Evolutionary conservation across 228 moss, liverwort and hornwort genomes (phyloP).

Genomic region (Sphagnum magellanicum): DNA sequence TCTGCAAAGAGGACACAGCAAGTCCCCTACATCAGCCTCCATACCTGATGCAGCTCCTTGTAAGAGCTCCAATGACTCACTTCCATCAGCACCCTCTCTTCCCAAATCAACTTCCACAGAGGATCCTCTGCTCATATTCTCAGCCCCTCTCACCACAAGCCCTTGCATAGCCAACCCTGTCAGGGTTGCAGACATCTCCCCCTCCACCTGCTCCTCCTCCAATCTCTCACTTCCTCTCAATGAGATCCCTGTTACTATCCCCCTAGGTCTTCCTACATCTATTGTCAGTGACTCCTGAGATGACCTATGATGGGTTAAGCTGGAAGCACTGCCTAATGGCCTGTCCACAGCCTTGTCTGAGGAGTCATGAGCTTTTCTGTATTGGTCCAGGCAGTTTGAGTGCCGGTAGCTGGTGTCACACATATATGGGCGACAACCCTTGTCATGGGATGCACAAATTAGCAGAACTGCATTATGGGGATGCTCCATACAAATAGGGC

Average conservation of each 20-base stretch:
- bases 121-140: slow-evolving; percentile 7
- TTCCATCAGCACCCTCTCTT: slow-evolving; percentile 33
- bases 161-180: background rate
- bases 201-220: too few relatives aligned
- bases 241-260: too few relatives aligned
- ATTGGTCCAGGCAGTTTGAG: slow-evolving; percentile 97
- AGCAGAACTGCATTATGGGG: slow-evolving; percentile 94
- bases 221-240: too few relatives aligned
- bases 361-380: slow-evolving; percentile 74
- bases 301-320: too few relatives aligned
- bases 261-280: too few relatives aligned
- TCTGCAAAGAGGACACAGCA: slow-evolving; percentile 87
- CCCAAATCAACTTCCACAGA: slow-evolving; percentile 13
- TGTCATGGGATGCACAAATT: slow-evolving; percentile 81
- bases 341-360: slow-evolving; percentile 1
- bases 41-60: slow-evolving; percentile 9
- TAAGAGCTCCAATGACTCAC: slow-evolving; percentile 20
- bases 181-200: too few relatives aligned
- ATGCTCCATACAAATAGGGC: slow-evolving; percentile 96
- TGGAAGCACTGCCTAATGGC: background rate
- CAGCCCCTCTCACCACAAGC: slow-evolving; percentile 8
- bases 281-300: too few relatives aligned
- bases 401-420: slow-evolving; percentile 97
- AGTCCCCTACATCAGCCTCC: slow-evolving; percentile 48
- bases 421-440: slow-evolving; percentile 97